Conservation (phyloP, 2,329 filamentous ascomycete genomes). For the Hypoxylon rubiginosum region DNA sequence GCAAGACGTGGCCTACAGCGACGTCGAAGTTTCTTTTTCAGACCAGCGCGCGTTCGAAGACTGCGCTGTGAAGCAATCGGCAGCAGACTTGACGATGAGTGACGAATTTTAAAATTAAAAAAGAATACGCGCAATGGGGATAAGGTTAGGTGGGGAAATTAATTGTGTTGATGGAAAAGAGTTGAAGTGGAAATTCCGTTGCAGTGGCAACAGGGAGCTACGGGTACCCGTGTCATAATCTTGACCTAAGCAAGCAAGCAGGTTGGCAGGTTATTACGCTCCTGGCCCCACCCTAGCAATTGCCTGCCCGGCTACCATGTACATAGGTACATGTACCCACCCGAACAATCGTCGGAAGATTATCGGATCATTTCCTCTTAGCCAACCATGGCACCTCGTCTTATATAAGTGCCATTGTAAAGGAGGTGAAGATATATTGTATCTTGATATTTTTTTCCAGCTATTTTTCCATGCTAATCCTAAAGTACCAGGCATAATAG, state of each 20-base stretch:
- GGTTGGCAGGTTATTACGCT: conserved; percentile 16
- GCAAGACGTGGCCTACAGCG: conserved; percentile 7
- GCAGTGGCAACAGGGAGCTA: conserved; percentile 39
- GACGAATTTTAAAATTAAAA: conserved; percentile 15
- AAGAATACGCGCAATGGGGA: conserved; percentile 12
- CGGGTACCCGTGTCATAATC: conserved; percentile 1
- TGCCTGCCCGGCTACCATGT: neutral
- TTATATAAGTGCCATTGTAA: neutral
- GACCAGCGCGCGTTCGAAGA: conserved; percentile 7
- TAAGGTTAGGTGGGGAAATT: conserved; percentile 13
- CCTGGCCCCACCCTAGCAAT: conserved; percentile 10
- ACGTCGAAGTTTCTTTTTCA: conserved; percentile 9
- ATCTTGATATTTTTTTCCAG: too few relatives aligned
- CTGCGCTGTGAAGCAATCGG: conserved; percentile 1
- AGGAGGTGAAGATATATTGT: too few relatives aligned
- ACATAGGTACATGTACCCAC: neutral
- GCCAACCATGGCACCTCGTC: conserved; percentile 23
- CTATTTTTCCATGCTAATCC: too few relatives aligned
- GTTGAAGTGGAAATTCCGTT: conserved; percentile 37
- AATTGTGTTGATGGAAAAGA: conserved; percentile 39
- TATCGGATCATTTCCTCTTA: conserved; percentile 25
- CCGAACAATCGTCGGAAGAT: conserved; percentile 31
- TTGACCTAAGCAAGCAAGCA: conserved; percentile 5
- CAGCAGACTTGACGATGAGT: conserved; percentile 21
- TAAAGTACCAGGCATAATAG: neutral